Evolutionary conservation across 2,329 filamentous ascomycete species (phyloP), one percentile per base, ranked within the genome.

Genomic region (Teratosphaeria nubilosa): DNA sequence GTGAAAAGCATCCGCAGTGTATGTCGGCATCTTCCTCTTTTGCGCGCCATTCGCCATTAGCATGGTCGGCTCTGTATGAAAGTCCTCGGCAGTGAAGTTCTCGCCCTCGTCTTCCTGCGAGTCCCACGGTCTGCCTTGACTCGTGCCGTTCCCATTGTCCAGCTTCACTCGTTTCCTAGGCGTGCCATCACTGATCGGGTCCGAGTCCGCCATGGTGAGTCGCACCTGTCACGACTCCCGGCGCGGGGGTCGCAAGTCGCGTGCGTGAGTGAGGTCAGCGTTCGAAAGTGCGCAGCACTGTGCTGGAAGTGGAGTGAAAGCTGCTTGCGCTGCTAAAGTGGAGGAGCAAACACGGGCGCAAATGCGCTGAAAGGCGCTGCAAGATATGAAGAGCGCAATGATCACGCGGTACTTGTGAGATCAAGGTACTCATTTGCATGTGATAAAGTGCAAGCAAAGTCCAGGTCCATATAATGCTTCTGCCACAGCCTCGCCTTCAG

Each of bases 61-160:
- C 61, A 79, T 60, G 11, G 78, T 81, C 60, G 75, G 76, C 55
- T 80, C 68, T 11, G 78, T 81, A 60, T 82, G 76, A 65, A 77
- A 69, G 51, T 73, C 74, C 57, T 79, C 74, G 51, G 80, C 77
- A 57, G 80, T 78, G 50, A 79, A 65, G 9, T 78, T 76, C 59
- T 80, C 79, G 7, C 73, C 76, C 61, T 71, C 75, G 60, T 79
- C 77, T 24, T 74, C 68, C 34, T 75, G 72, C 10, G 74, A 76
- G 57, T 67, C 64, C 66, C 64, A 70, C 25, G 61, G 59, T 56
- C 62, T 68, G 16, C 61, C 58, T 32, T 34, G 51, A 32, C 51
- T 48, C 13, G 32, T 48, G 22, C 32, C 22, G 11, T 51, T 51
- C 32, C 54, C 54, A 22, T 60, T 54, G 51, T 56, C 58, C 53